Evolutionary conservation across 192 early-diverging fungal species (phyloP).

Genomic region (Haplosporangium gracile): DNA sequence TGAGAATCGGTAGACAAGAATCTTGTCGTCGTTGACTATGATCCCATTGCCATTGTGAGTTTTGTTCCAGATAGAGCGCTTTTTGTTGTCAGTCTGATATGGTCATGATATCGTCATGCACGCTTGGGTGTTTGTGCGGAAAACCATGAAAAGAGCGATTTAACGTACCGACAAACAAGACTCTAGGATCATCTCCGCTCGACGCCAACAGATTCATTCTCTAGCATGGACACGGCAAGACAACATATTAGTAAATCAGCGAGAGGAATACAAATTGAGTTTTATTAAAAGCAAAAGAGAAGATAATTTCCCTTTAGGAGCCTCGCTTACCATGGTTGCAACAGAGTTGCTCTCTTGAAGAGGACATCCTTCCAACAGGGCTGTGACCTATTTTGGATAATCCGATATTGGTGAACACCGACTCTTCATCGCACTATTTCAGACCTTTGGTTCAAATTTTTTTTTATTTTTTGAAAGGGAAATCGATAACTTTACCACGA

Average conservation of each 20-base stretch:
- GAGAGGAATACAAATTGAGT: not conserved
- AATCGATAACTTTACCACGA: conserved; percentile 23
- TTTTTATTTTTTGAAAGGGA: not conserved
- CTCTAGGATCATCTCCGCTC: conserved; percentile 52
- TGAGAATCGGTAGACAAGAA: conserved; percentile 50
- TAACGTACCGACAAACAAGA: conserved; percentile 57
- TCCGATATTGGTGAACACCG: not conserved
- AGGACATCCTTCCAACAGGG: conserved; percentile 36
- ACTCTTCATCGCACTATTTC: not conserved
- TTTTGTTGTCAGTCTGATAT: not conserved
- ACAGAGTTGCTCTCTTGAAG: conserved; percentile 14
- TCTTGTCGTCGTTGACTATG: conserved; percentile 41
- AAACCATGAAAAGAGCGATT: not conserved
- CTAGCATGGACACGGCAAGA: conserved; percentile 22
- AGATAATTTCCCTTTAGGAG: not conserved
- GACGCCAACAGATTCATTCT: conserved; percentile 61
- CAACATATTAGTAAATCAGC: no score
- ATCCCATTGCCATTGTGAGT: not conserved
- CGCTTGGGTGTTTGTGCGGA: not conserved
- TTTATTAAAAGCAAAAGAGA: not conserved
- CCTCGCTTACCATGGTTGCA: conserved; percentile 21
- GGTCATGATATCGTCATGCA: not conserved
- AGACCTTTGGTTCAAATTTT: not conserved
- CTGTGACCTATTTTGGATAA: conserved; percentile 31
- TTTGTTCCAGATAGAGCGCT: not conserved